Percentiles rank a stretch among this genome's conserved stretches.
phyloP scores from a whole-genome alignment of 1,284 basidiomycete genomes.

The Sporisorium scitamineum region DNA sequence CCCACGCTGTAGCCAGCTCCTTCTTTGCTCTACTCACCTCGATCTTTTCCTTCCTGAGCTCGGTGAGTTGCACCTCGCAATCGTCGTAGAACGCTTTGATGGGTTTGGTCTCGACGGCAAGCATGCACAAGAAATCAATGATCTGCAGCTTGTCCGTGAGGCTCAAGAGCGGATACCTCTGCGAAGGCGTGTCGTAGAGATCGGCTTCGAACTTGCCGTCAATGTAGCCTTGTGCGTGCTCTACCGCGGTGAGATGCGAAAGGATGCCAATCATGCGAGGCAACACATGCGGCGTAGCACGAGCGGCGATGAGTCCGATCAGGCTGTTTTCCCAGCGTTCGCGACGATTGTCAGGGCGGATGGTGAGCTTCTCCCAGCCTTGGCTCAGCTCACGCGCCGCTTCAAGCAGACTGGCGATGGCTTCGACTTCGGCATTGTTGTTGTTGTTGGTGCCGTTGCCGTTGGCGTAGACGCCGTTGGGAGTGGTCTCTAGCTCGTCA shows the following conservation, averaged over 20 bases:
- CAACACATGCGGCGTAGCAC: constrained; percentile 55
- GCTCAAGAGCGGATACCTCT: constrained; percentile 80
- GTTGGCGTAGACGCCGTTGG: constrained; percentile 17
- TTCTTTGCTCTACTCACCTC: constrained; percentile 90
- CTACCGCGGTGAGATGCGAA: constrained; percentile 63
- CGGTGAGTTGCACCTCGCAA: constrained; percentile 88
- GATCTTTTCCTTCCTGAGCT: constrained; percentile 92
- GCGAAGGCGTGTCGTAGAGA: constrained; percentile 61
- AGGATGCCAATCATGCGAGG: constrained; percentile 65
- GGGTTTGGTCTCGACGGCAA: constrained; percentile 87
- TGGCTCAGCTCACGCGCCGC: constrained; percentile 46
- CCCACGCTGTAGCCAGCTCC: constrained; percentile 81
- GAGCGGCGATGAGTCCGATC: constrained; percentile 57
- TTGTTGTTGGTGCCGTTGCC: constrained; percentile 17
- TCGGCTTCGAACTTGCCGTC: constrained; percentile 53
- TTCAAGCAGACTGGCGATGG: constrained; percentile 42
- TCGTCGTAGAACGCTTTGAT: constrained; percentile 89
- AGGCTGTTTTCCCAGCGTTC: constrained; percentile 62
- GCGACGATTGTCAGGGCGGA: constrained; percentile 58
- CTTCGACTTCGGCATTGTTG: constrained; percentile 37
- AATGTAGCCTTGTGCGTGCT: constrained; percentile 56
- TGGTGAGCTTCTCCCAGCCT: constrained; percentile 58
- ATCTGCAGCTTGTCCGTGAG: constrained; percentile 85
- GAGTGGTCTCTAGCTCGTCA: constrained; percentile 38
- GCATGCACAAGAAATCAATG: constrained; percentile 86